A percentile compares a stretch with the other conserved stretches of the same genome.
These are phyloP conservation scores for Sugiyamaella marilandica DNA, from an alignment of 805 yeast species.

Conservation along the genomic window DNA sequence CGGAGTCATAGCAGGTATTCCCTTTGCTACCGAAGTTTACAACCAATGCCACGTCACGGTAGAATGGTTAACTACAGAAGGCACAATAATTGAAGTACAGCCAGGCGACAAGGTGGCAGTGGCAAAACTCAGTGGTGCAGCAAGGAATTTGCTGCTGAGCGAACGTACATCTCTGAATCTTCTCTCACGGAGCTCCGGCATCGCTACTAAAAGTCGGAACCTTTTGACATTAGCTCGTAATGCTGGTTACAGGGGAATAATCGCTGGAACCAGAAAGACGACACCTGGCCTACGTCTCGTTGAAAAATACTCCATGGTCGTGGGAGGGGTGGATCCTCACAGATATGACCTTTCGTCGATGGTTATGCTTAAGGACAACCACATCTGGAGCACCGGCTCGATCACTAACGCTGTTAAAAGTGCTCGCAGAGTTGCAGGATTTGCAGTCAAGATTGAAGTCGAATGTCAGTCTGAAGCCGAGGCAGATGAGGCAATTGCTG, in stretches of 20 bases:
- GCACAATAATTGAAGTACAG: constrained; percentile 47
- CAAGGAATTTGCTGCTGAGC: constrained; percentile 69
- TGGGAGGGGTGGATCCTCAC: constrained; percentile 92
- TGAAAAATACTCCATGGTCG: constrained; percentile 91
- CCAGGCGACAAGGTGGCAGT: constrained; percentile 62
- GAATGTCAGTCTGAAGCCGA: constrained; percentile 82
- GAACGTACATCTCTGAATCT: constrained; percentile 84
- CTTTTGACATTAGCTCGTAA: constrained; percentile 58
- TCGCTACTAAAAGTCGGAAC: constrained; percentile 67
- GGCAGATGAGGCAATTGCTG: constrained; percentile 86
- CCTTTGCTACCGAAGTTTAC: constrained; percentile 84
- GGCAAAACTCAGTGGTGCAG: constrained; percentile 77
- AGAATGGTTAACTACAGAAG: constrained; percentile 74
- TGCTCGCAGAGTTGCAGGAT: constrained; percentile 82
- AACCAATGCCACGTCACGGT: constrained; percentile 65
- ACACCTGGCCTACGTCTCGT: constrained; percentile 88
- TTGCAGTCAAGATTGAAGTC: constrained; percentile 85
- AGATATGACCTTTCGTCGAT: constrained; percentile 85
- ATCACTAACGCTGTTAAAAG: constrained; percentile 74
- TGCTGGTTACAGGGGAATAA: constrained; percentile 70
- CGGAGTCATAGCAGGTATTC: constrained; percentile 80
- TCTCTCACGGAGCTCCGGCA: constrained; percentile 77
- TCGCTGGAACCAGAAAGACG: constrained; percentile 96
- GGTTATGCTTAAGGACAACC: constrained; percentile 97
- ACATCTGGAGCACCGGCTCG: constrained; percentile 88